These are phyloP conservation scores for Marasmius sp. DNA, from an alignment of 1,284 basidiomycete species.

Conservation along the genomic window DNA sequence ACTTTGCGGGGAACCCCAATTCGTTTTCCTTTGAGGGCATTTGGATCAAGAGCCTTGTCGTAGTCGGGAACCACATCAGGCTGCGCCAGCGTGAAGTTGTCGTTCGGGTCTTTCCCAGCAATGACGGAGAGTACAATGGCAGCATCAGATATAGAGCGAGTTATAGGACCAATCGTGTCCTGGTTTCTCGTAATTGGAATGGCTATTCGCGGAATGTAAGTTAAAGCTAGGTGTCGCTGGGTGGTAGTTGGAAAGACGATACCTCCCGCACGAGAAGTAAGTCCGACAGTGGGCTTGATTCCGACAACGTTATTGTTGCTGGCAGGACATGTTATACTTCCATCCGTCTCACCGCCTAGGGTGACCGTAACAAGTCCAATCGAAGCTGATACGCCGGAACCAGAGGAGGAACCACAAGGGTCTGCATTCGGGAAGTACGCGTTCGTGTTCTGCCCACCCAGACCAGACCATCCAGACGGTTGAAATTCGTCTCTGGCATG, in stretches of 20 bases:
- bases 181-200: constrained; percentile 63
- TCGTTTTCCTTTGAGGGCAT: constrained; percentile 54
- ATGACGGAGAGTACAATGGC: constrained; percentile 60
- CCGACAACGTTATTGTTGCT: constrained; percentile 56
- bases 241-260: constrained; percentile 7
- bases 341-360: constrained; percentile 67
- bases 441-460: constrained; percentile 61
- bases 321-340: constrained; percentile 57
- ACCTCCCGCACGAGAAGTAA: constrained; percentile 66
- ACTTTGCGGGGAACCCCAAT: constrained; percentile 58
- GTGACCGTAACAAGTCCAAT: constrained; percentile 61
- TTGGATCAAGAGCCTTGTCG: constrained; percentile 45
- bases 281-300: constrained; percentile 61
- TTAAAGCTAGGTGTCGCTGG: no score
- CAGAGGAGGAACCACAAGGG: constrained; percentile 67
- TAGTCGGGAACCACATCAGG: constrained; percentile 55
- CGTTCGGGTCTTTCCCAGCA: constrained; percentile 57
- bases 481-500: constrained; percentile 54
- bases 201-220: constrained; percentile 32
- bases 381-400: constrained; percentile 59
- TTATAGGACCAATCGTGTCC: constrained; percentile 65
- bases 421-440: constrained; percentile 62
- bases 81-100: constrained; percentile 62
- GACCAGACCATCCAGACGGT: constrained; percentile 64
- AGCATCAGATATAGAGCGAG: constrained; percentile 58